Evolutionary conservation across 305 asterid genomes (phyloP).

Genomic region (Fraxinus dipetala): DNA sequence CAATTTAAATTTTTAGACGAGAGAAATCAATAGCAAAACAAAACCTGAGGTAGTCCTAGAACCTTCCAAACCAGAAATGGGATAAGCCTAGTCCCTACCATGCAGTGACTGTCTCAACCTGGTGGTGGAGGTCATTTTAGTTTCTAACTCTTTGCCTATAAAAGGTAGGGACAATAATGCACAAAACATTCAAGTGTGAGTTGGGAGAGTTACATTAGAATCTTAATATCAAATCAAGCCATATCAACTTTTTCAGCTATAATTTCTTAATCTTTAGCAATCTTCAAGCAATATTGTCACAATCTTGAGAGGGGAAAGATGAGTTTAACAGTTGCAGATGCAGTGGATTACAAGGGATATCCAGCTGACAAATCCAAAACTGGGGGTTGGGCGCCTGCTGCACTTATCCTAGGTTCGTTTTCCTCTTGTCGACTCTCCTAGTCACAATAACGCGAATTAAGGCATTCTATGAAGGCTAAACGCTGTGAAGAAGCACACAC

Average conservation of each 20-base stretch:
- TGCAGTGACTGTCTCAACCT: slow-evolving; percentile 34
- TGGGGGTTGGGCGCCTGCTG: slow-evolving; percentile 95
- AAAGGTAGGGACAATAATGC: slow-evolving; percentile 18
- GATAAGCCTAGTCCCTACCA: slow-evolving; percentile 48
- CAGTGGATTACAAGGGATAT: slow-evolving; percentile 69
- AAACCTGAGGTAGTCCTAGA: slow-evolving; percentile 32
- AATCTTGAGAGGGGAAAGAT: slow-evolving; percentile 37
- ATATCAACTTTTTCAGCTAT: not conserved
- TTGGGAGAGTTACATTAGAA: slow-evolving; percentile 9
- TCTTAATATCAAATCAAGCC: not conserved
- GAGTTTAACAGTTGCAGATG: slow-evolving; percentile 54
- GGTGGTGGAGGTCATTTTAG: slow-evolving; percentile 39
- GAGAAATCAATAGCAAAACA: not conserved
- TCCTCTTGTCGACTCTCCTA: not conserved
- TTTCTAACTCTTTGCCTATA: slow-evolving; percentile 38
- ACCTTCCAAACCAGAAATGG: slow-evolving; percentile 40
- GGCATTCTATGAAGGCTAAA: not conserved
- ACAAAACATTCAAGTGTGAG: slow-evolving; percentile 24
- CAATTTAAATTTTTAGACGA: not conserved
- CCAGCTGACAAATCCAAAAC: slow-evolving; percentile 75
- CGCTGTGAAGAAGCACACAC: not conserved
- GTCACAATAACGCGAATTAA: not conserved
- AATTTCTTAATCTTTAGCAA: not conserved
- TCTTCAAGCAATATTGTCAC: not conserved
- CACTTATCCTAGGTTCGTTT: slow-evolving; percentile 73